Evolutionary conservation across 441 rosid species (phyloP).

Genomic region (Arabidopsis hybrid): DNA sequence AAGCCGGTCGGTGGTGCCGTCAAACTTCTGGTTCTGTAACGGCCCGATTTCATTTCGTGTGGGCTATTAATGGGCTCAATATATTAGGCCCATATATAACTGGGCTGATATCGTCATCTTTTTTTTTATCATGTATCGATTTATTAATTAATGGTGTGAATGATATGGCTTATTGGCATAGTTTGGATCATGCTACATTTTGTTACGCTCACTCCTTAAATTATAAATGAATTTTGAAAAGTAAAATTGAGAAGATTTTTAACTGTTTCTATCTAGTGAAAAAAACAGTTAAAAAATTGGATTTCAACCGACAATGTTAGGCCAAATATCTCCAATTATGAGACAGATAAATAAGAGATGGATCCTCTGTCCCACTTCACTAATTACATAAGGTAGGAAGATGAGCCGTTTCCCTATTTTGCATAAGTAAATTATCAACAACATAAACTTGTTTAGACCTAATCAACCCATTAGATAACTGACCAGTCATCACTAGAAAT

Average conservation of each 20-base stretch:
- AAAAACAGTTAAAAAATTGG: too few species aligned
- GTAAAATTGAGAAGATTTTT: too few species aligned
- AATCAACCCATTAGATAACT: not conserved
- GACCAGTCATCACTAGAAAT: not conserved
- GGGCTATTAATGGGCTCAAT: slow-evolving; percentile 30
- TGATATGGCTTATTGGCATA: too few species aligned
- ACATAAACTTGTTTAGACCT: not conserved
- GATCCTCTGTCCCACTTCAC: not conserved
- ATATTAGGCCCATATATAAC: not conserved
- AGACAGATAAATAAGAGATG: not conserved
- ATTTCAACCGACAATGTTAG: not conserved
- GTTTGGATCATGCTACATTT: too few species aligned
- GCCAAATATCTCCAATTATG: not conserved
- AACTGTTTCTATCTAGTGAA: too few species aligned
- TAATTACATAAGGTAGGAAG: not conserved
- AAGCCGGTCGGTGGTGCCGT: not conserved
- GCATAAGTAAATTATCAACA: not conserved
- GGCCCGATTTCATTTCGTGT: not conserved
- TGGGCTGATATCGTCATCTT: not conserved
- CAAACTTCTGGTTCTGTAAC: slow-evolving; percentile 17
- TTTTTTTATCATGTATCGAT: too few species aligned
- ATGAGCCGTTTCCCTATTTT: not conserved
- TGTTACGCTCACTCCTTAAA: too few species aligned
- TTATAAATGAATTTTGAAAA: too few species aligned
- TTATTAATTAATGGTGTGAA: too few species aligned